These are phyloP conservation scores for Lentinula raphanica DNA, from an alignment of 768 basidiomycete genomes.

Conservation along the genomic window DNA sequence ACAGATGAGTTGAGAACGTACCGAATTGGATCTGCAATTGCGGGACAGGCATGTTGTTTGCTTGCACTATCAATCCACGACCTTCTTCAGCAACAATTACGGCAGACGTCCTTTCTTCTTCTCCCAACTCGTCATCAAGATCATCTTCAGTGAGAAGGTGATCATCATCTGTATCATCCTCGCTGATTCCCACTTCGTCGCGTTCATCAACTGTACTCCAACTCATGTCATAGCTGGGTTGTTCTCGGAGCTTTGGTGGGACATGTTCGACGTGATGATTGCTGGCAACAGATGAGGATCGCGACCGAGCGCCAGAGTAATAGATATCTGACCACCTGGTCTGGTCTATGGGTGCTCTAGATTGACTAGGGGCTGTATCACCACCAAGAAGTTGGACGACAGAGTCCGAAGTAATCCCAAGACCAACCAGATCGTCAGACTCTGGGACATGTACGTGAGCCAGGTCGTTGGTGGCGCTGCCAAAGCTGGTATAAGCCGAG, in stretches of 20 bases:
- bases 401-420: conserved; percentile 61
- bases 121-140: conserved; percentile 42
- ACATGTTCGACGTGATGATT: conserved; percentile 33
- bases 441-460: conserved; percentile 62
- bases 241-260: conserved; percentile 47
- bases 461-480: conserved; percentile 59
- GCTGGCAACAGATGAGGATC: conserved; percentile 63
- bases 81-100: conserved; percentile 80
- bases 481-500: conserved; percentile 72
- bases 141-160: conserved; percentile 38
- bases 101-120: conserved; percentile 72
- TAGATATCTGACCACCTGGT: conserved; percentile 73
- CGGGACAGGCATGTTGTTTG: conserved; percentile 53
- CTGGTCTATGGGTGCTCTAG: conserved; percentile 54
- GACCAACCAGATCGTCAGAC: conserved; percentile 44
- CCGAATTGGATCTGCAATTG: conserved; percentile 70
- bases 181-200: conserved; percentile 50
- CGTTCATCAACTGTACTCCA: conserved; percentile 73
- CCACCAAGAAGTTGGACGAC: conserved; percentile 57
- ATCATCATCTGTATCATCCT: conserved; percentile 44
- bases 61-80: conserved; percentile 75
- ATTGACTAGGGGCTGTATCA: conserved; percentile 42
- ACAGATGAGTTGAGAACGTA: conserved; percentile 29
- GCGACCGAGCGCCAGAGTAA: conserved; percentile 57
- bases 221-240: conserved; percentile 70